These are phyloP conservation scores for Omphalotus guepiniiformis DNA, from an alignment of 768 basidiomycete species.

Conservation along the genomic window DNA sequence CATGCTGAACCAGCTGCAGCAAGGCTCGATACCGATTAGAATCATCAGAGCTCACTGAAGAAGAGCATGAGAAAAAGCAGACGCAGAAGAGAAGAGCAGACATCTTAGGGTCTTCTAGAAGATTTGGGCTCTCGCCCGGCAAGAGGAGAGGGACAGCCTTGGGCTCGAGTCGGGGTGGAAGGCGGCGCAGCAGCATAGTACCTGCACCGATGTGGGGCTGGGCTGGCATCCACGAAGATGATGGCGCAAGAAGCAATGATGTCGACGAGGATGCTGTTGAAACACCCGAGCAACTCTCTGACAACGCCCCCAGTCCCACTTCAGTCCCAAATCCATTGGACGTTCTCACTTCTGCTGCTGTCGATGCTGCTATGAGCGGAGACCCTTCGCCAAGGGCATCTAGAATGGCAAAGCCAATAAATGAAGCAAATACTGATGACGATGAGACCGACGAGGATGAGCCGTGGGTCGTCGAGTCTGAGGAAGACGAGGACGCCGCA, in stretches of 20 bases:
- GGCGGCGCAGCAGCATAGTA: slow-evolving; percentile 57
- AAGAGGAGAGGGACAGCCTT: slow-evolving; percentile 7
- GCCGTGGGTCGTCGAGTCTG: not conserved
- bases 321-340: slow-evolving; percentile 5
- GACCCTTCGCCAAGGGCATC: slow-evolving; percentile 16
- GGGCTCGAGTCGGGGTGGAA: slow-evolving; percentile 8
- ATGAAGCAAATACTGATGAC: slow-evolving; percentile 25
- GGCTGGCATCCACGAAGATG: slow-evolving; percentile 48
- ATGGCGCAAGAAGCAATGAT: slow-evolving; percentile 13
- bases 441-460: slow-evolving; percentile 18
- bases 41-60: slow-evolving; percentile 80
- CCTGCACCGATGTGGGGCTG: slow-evolving; percentile 87
- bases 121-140: not conserved
- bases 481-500: not conserved
- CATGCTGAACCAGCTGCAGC: slow-evolving; percentile 17
- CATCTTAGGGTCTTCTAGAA: not conserved
- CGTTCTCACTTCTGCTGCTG: slow-evolving; percentile 12
- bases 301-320: not conserved
- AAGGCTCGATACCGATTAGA: slow-evolving; percentile 60
- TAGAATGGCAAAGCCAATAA: slow-evolving; percentile 17
- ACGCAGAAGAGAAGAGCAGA: slow-evolving; percentile 11
- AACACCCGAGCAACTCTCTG: not conserved
- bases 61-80: slow-evolving; percentile 53
- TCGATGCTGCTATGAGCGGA: slow-evolving; percentile 21
- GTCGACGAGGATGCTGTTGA: slow-evolving; percentile 17